A percentile compares a stretch with the other conserved stretches of the same genome.
Conservation (phyloP, 1,284 basidiomycete species). For the Entoloma clypeatum region DNA sequence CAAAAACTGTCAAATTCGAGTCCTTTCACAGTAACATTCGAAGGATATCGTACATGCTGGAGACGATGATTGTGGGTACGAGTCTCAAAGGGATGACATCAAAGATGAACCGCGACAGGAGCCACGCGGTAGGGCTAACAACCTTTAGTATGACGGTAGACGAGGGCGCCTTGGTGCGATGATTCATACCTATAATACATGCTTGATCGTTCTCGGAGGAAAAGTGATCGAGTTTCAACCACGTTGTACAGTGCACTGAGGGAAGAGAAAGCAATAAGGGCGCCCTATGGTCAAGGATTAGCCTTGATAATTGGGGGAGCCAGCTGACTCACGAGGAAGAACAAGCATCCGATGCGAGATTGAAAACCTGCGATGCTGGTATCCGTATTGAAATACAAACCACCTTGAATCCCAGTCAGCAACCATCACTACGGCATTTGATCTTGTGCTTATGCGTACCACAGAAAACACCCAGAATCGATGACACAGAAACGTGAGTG, state of each 20-base stretch:
- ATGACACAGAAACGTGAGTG: conserved; percentile 68
- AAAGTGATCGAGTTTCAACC: conserved; percentile 75
- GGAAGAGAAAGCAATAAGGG: conserved; percentile 83
- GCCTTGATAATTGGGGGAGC: background rate
- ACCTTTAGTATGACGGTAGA: conserved; percentile 12
- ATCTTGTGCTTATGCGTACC: no score
- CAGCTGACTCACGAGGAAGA: conserved; percentile 73
- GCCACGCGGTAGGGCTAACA: conserved; percentile 76
- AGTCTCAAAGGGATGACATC: conserved; percentile 83
- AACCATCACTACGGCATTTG: no score
- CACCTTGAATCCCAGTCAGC: no score
- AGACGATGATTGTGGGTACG: conserved; percentile 79
- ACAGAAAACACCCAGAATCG: conserved; percentile 76
- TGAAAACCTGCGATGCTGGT: conserved; percentile 88
- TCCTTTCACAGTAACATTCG: background rate
- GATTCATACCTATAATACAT: conserved; percentile 66
- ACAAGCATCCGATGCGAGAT: conserved; percentile 83
- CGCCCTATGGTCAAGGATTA: conserved; percentile 47
- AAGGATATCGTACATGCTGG: conserved; percentile 57
- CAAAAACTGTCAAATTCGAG: conserved; percentile 17
- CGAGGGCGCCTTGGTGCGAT: background rate
- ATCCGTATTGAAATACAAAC: conserved; percentile 78
- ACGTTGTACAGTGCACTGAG: conserved; percentile 86
- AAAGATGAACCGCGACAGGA: conserved; percentile 79
- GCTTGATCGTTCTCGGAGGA: conserved; percentile 82